Evolutionary conservation across 2,329 filamentous ascomycete species (phyloP), one percentile per base, ranked within the genome.

Genomic region (Ambrosiella beaveri): DNA sequence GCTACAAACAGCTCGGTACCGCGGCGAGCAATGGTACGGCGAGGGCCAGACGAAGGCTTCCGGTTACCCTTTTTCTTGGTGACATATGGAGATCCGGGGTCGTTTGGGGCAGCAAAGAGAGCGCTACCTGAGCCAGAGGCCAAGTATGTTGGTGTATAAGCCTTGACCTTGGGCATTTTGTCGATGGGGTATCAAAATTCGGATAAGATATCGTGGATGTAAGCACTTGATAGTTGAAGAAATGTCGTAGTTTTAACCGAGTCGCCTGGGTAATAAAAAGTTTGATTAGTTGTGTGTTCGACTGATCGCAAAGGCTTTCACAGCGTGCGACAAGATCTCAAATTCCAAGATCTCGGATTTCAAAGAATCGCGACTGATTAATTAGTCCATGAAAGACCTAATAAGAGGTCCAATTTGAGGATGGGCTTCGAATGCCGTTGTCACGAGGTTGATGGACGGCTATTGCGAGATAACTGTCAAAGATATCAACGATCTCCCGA

Each of bases 1-100:
- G 89, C 90, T 11, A 88, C 82, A 67, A 97, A 97, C 8, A 97
- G 74, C 66, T 98, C 90, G 0, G 86, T 88, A 13, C 86, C 89
- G 60, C 91, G 78, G 54, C 80, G 81, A 8, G 89, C 90, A 65
- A 97, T 84, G 0, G 82, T 89, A 62, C 80, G 71, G 59, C 76
- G 73, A 8, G 81, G 78, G 15, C 80, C 78, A 1, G 68, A 66
- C 17, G 68, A 65, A 1, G 68, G 57, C 63, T 72, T 72, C 67
- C 71, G 75, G 19, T 39, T 50, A 11, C 45, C 17, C 57, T 62
- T 63, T 47, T 61, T 59, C 66, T 71, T 75, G 51, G 70, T 68
- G 13, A 67, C 63, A 59, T 73, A 73, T 12, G 71, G 67, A 12
- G 70, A 70, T 66, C 73, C 65, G 67, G 73, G 66, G 58, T 68